Evolutionary conservation across 1,139 yeast species (phyloP).

Genomic region (Kurtzmaniella quercitrusa): DNA sequence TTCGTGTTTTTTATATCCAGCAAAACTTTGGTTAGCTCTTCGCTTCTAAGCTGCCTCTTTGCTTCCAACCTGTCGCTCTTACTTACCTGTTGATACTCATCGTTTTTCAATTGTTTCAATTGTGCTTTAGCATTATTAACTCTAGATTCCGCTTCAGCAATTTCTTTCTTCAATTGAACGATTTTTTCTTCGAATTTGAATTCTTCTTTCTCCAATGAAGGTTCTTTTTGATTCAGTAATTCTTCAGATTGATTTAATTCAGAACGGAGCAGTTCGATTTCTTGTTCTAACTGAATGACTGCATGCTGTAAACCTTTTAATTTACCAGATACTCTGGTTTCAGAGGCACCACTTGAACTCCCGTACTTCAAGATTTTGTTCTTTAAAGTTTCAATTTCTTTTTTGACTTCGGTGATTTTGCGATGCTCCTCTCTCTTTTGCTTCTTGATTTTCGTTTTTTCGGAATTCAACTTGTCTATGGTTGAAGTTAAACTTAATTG

Average conservation of each 20-base stretch:
- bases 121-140: constrained; percentile 19
- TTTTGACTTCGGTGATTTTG: constrained; percentile 46
- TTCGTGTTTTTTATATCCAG: constrained; percentile 28
- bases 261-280: constrained; percentile 24
- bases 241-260: constrained; percentile 19
- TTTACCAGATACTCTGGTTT: constrained; percentile 34
- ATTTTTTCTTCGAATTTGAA: constrained; percentile 19
- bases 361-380: constrained; percentile 40
- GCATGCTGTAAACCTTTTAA: constrained; percentile 41
- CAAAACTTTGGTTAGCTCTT: constrained; percentile 24
- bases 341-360: constrained; percentile 19
- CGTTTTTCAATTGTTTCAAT: constrained; percentile 22
- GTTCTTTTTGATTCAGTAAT: constrained; percentile 12
- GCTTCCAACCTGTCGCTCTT: constrained; percentile 26
- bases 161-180: constrained; percentile 19
- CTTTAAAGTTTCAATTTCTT: constrained; percentile 56
- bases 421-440: constrained; percentile 61
- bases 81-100: constrained; percentile 16
- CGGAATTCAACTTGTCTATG: constrained; percentile 48
- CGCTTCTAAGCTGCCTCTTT: constrained; percentile 22
- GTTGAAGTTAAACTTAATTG: constrained; percentile 63
- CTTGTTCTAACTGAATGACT: constrained; percentile 38
- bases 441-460: constrained; percentile 51
- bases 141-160: constrained; percentile 23
- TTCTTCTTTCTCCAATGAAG: constrained; percentile 20